Base-by-base conservation (phyloP, 495 filamentous ascomycete species). In the Ramalina intermedia region DNA sequence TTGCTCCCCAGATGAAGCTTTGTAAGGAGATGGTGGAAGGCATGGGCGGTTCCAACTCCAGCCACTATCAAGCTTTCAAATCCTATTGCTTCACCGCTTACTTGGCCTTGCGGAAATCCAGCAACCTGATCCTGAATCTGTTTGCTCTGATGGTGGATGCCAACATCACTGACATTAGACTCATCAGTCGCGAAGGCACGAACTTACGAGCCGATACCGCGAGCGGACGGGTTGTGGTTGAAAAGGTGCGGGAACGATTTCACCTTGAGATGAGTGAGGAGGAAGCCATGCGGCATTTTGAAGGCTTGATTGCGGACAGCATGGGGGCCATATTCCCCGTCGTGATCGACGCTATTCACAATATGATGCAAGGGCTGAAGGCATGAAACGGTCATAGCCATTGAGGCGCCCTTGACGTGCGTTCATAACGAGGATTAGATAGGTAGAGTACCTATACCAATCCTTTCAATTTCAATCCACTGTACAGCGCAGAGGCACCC, bases 11-110 rank as follows among this genome's bases (percentile, higher is more conserved):
- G 52, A 94, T 99, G 81, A 99, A 99, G 58, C 77, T 99, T 18
- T 86, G 84, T 65, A 87, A 87, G 57, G 91, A 99, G 60, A 99
- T 99, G 91, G 84, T 96, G 13, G 91, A 96, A 57, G 90, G 88
- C 46, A 96, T 99, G 91, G 91, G 91, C 48, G 89, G 93, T 6
- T 70, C 78, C 4, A 71, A 72, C 24, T 85, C 81, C 23, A 75
- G 81, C 16, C 78, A 94, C 42, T 96, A 94, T 60, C 65, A 78
- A 13, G 76, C 84, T 40, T 99, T 96, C 65, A 87, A 89, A 59
- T 82, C 87, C 56, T 93, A 96, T 65, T 95, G 88, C 63, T 96
- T 93, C 63, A 90, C 93, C 0, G 87, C 91, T 1, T 99, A 90
- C 62, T 86, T 85, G 14, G 86, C 91, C 17, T 69, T 99, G 26